Conservation (phyloP, 2,329 filamentous ascomycete species). For the Ophiosphaerella narmari region DNA sequence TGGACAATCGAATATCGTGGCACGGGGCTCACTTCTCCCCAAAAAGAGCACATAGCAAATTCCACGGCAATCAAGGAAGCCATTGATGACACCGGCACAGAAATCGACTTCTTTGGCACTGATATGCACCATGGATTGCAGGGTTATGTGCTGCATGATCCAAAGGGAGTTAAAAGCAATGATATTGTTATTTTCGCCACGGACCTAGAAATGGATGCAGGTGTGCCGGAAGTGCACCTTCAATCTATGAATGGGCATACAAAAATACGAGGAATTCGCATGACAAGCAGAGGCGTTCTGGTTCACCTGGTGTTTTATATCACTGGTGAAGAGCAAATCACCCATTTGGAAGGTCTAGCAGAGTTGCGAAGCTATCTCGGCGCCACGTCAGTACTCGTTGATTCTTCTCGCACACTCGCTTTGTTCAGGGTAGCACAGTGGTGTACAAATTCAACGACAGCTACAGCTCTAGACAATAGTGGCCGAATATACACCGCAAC, state of each 20-base stretch:
- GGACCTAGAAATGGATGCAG: slow-evolving; percentile 7
- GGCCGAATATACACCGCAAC: slow-evolving; percentile 29
- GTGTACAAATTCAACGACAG: slow-evolving; percentile 27
- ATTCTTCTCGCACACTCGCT: background rate
- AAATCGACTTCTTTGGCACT: slow-evolving; percentile 23
- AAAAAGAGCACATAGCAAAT: slow-evolving; percentile 8
- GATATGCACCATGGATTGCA: slow-evolving; percentile 25
- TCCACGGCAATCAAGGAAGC: background rate
- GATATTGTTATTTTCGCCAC: slow-evolving; percentile 16
- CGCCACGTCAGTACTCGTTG: background rate
- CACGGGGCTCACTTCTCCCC: slow-evolving; percentile 14
- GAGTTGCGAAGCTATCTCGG: background rate
- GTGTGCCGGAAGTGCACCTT: slow-evolving; percentile 2
- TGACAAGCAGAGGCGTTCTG: slow-evolving; percentile 9
- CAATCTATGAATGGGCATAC: background rate
- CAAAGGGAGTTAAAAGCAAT: background rate
- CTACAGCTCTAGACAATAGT: slow-evolving; percentile 18
- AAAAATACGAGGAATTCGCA: slow-evolving; percentile 9
- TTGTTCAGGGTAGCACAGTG: slow-evolving; percentile 8
- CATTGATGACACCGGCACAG: background rate
- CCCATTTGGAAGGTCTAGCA: slow-evolving; percentile 4
- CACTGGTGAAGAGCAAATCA: background rate
- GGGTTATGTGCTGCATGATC: slow-evolving; percentile 13
- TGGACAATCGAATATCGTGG: slow-evolving; percentile 24
- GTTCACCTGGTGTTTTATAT: background rate